These are phyloP conservation scores for Cryptococcus floricola DNA, from an alignment of 1,284 basidiomycete species.

Conservation along the genomic window DNA sequence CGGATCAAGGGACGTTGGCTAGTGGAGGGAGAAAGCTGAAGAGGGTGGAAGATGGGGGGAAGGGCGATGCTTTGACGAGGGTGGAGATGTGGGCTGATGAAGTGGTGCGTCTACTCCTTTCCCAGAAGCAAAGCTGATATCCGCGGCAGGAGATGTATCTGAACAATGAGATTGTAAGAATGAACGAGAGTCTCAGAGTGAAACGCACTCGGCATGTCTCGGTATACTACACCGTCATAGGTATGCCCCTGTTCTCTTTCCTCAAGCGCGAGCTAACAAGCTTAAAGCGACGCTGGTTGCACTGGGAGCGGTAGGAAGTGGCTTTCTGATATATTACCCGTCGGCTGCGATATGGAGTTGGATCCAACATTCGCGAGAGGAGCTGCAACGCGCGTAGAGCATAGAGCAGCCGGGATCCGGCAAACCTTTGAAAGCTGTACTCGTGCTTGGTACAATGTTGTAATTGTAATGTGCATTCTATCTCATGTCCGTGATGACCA, in stretches of 20 bases:
- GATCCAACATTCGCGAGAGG: background rate
- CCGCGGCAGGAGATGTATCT: constrained; percentile 21
- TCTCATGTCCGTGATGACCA: no score
- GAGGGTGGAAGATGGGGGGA: constrained; percentile 30
- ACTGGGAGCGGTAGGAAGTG: background rate
- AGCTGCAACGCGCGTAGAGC: background rate
- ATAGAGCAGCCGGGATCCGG: no score
- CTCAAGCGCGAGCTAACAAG: background rate
- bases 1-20: background rate
- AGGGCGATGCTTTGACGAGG: constrained; percentile 22
- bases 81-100: constrained; percentile 41
- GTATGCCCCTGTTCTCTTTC: background rate
- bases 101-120: constrained; percentile 21
- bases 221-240: background rate
- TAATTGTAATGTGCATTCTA: no score
- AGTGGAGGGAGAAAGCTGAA: constrained; percentile 15
- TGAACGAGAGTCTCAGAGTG: background rate
- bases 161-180: constrained; percentile 19
- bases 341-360: background rate
- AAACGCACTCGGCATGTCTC: background rate
- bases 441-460: no score
- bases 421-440: no score
- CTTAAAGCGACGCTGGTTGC: background rate
- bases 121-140: background rate
- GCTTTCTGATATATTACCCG: background rate